Evolutionary conservation across 805 yeast species (phyloP).

Genomic region (Candida sithepensis): DNA sequence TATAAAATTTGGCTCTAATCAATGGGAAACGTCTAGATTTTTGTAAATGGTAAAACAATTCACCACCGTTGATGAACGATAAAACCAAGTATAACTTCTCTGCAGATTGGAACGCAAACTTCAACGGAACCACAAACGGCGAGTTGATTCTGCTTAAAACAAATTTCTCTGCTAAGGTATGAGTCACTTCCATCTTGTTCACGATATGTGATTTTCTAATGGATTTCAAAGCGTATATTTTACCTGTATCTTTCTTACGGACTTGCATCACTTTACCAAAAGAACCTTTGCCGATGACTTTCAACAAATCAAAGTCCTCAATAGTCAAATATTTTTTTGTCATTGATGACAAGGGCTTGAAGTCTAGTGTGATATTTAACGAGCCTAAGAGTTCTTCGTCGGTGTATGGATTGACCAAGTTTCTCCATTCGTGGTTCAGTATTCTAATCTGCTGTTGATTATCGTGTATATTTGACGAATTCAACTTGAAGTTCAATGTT

Average conservation of each 20-base stretch:
- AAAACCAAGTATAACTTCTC: slow-evolving; percentile 88
- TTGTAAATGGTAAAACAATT: slow-evolving; percentile 89
- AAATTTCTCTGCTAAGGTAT: slow-evolving; percentile 93
- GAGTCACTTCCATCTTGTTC: slow-evolving; percentile 90
- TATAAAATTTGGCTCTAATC: slow-evolving; percentile 87
- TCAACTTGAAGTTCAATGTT: slow-evolving; percentile 57
- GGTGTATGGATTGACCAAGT: slow-evolving; percentile 30
- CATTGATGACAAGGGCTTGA: slow-evolving; percentile 32
- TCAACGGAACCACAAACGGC: slow-evolving; percentile 94
- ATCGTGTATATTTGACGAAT: slow-evolving; percentile 14
- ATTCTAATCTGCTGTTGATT: slow-evolving; percentile 47
- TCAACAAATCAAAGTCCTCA: slow-evolving; percentile 88
- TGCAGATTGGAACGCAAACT: slow-evolving; percentile 95
- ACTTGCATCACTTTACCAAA: slow-evolving; percentile 99
- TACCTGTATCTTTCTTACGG: slow-evolving; percentile 89
- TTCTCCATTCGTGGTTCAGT: slow-evolving; percentile 60
- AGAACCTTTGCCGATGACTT: slow-evolving; percentile 97
- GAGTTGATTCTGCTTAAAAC: slow-evolving; percentile 89
- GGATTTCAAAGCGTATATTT: slow-evolving; percentile 91
- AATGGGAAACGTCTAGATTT: slow-evolving; percentile 84
- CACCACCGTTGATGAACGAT: slow-evolving; percentile 96
- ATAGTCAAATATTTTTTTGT: slow-evolving; percentile 66
- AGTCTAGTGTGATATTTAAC: slow-evolving; percentile 39
- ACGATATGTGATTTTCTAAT: slow-evolving; percentile 93
- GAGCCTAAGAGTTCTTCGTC: slow-evolving; percentile 29